Base-by-base conservation (phyloP, 1,284 basidiomycete species). In the Ustilago curta region DNA sequence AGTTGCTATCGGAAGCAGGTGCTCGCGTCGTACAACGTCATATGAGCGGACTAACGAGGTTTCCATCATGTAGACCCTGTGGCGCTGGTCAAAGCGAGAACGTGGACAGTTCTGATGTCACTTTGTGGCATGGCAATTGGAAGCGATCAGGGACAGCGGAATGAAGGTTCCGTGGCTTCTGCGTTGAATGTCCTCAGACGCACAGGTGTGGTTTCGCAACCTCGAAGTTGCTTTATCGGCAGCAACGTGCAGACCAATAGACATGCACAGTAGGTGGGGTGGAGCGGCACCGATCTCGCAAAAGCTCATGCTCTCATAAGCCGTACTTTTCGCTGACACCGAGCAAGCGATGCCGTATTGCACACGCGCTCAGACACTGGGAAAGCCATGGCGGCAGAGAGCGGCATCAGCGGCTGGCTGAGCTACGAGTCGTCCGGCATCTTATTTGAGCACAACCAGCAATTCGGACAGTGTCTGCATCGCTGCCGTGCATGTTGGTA, bases 231-330 rank as follows among this genome's bases (percentile, higher is more conserved):
- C n/a, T 32, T 32, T 39, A n/a, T n/a, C 49, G 58, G 49, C 58
- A 47, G 18, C 49, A 59, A 59, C 58, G 58, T 59, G 58, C 51
- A 53, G 58, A 50, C 58, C 58, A 43, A 37, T 29, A 7, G 25
- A 44, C 57, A 59, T 50, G 48, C 39, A 4, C 32, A 7, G 6
- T 7, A 12, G 32, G 32, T 11, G 32, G 6, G 3, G 7, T 12
- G n/a, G 3, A 35, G 32, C 5, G 32, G 32, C 8, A 12, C 32
- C 9, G 14, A 35, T 12, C 32, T 35, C 32, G 32, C 32, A 35
- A 35, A 35, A 35, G 32, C 3, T 12, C 8, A 35, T n/a, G n/a
- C 32, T 35, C 32, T 31, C 29, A 5, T 9, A 31, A 31, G 29
- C 29, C n/a, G n/a, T n/a, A n/a, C n/a, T n/a, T 5, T 31, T 9